Evolutionary conservation across 1,139 yeast species (phyloP), one percentile per base, ranked within the genome.

Genomic region (Blastobotrys serpentis): DNA sequence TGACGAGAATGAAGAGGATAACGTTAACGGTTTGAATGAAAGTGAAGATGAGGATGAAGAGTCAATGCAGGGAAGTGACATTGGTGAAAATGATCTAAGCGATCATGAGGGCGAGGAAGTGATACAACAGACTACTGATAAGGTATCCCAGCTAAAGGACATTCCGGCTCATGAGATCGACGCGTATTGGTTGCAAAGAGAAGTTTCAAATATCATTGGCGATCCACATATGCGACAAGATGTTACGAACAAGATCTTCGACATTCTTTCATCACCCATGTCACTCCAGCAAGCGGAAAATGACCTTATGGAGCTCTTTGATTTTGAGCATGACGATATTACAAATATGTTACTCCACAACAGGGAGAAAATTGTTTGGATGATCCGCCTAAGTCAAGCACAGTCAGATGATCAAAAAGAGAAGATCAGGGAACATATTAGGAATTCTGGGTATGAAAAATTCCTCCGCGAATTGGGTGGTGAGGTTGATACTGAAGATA

Each of bases 331-430:
- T 48, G 69, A 74, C 39, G 77, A 73, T 0, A 60, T 84, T 7
- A 75, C 81, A 7, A 73, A 75, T 37, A 58, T 66, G 7, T 62
- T 86, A 25, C 67, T 79, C 14, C 70, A 72, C 36, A 84, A 87
- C 57, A 64, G 84, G 50, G 68, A 74, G 58, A 65, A 71, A 43
- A 67, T 85, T 4, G 77, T 76, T 1, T 84, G 81, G 77, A 78
- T 82, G 33, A 69, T 78, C 1, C 70, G 69, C 48, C 64, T 77
- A 33, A 66, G 75, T 2, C 65, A 65, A 36, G 73, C 75, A 1
- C 69, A 64, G 11, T 59, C 68, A 5, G 73, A 70, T 4, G 63
- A 61, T 0, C 70, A 69, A 4, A 64, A 70, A 22, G 63, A 64
- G 7, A 42, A 47, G 0, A 47, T 79, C 2, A 48, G 68, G 8